Evolutionary conservation across 1,284 basidiomycete genomes (phyloP), one percentile per base, ranked within the genome.

Genomic region (Takashimella koratensis): DNA sequence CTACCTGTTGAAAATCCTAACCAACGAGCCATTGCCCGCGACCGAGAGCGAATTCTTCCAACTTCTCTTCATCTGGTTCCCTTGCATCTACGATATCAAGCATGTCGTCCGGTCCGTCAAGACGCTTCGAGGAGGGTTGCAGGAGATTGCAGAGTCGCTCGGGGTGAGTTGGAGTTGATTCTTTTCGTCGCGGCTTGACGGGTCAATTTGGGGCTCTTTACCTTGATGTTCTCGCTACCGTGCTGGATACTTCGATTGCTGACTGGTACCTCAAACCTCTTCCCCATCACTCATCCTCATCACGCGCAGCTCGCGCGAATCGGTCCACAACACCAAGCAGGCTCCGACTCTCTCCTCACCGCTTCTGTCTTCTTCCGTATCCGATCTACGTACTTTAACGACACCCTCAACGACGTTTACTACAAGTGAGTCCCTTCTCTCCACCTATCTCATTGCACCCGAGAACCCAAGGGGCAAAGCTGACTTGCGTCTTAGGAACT

Each of bases 21-120:
- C 94, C 1, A 87, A 85, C 61, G 81, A 86, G 66, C 88, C 91
- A 43, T 78, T 98, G 58, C 96, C 96, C 2, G 84, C 86, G 24
- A 85, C 86, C 22, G 96, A 99, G 77, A 85, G 88, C 59, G 83
- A 85, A 19, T 98, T 98, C 77, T 97, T 98, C 73, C 84, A 90
- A 48, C 82, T 89, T 47, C 82, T 98, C 24, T 83, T 81, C 59
- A 86, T 86, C 64, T 98, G 95, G 95, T 98, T 99, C 77, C 95
- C 95, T 0, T 88, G 86, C 54, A 87, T 97, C 54, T 98, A 96
- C 75, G 95, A 99, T 75, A 92, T 98, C 81, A 98, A 98, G 77
- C 94, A 88, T 77, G 84, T 99, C 72, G 92, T 96, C 84, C 85
- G 92, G 50, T 73, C 84, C 79, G 75, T 89, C 81, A 95, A 95